Evolutionary conservation across 805 yeast genomes (phyloP).

Genomic region (Teunomyces cretensis): DNA sequence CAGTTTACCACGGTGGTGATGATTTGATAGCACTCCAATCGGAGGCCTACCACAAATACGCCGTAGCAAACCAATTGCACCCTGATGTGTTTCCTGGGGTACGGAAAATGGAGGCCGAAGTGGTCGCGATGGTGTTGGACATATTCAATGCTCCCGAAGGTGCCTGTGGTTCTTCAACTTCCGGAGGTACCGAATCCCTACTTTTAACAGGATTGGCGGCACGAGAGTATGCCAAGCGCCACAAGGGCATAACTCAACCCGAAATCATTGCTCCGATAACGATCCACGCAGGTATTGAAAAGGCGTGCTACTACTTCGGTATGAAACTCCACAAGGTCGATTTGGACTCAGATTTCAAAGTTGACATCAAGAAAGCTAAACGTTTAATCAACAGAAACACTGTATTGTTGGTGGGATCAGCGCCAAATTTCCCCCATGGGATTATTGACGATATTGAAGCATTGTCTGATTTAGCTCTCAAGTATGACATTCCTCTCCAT

Average conservation of each 20-base stretch:
- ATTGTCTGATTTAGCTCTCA: slow-evolving; percentile 63
- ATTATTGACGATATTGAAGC: slow-evolving; percentile 84
- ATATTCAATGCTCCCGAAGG: slow-evolving; percentile 73
- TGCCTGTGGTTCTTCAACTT: slow-evolving; percentile 71
- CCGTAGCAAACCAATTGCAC: slow-evolving; percentile 91
- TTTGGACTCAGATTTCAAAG: slow-evolving; percentile 64
- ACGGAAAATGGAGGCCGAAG: slow-evolving; percentile 94
- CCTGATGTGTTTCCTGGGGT: slow-evolving; percentile 98
- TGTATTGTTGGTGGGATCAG: slow-evolving; percentile 83
- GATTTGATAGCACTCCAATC: slow-evolving; percentile 74
- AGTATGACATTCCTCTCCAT: slow-evolving; percentile 78
- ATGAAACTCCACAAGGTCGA: slow-evolving; percentile 83
- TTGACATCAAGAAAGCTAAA: slow-evolving; percentile 60
- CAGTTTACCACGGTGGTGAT: slow-evolving; percentile 94
- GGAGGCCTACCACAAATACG: slow-evolving; percentile 68
- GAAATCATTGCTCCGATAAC: slow-evolving; percentile 89
- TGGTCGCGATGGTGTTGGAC: slow-evolving; percentile 83
- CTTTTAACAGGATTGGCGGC: slow-evolving; percentile 87
- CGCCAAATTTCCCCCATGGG: slow-evolving; percentile 97
- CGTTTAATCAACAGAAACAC: slow-evolving; percentile 75
- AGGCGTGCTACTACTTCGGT: slow-evolving; percentile 88
- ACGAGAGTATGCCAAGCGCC: slow-evolving; percentile 63
- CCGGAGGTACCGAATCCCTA: slow-evolving; percentile 95
- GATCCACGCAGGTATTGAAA: slow-evolving; percentile 92
- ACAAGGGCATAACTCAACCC: slow-evolving; percentile 61